phyloP scores from a whole-genome alignment of 202 grass and related monocot genomes.

The Alloteropsis angusta region DNA sequence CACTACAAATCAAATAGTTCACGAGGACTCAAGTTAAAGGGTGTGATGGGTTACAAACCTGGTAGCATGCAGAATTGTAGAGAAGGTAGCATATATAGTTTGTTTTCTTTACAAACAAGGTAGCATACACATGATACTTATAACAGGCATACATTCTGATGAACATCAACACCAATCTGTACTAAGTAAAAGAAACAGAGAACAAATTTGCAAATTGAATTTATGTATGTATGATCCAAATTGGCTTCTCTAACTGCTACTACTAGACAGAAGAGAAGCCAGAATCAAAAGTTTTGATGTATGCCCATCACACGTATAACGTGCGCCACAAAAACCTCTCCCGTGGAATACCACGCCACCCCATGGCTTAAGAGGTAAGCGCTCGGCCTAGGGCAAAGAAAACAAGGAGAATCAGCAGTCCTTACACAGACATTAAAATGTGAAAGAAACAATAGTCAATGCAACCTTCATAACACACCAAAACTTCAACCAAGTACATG shows the following conservation, averaged over 20 bases:
- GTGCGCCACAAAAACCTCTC: conserved; percentile 75
- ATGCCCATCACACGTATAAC: conserved; percentile 74
- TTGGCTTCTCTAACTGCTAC: conserved; percentile 23
- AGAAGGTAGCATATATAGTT: no score
- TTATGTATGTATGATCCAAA: conserved; percentile 32
- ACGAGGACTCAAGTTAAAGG: neutral
- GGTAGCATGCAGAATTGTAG: neutral
- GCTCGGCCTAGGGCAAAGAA: conserved; percentile 72
- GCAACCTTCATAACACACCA: neutral
- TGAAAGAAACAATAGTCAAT: neutral
- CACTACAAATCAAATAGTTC: neutral
- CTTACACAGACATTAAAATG: neutral
- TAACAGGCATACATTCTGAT: neutral
- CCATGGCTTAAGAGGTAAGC: conserved; percentile 56
- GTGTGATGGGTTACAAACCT: neutral
- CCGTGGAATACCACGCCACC: conserved; percentile 87
- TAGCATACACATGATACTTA: no score
- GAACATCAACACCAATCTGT: neutral
- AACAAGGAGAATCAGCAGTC: neutral
- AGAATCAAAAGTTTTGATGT: conserved; percentile 36
- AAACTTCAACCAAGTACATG: neutral
- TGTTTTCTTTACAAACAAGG: no score
- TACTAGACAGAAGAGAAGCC: conserved; percentile 21
- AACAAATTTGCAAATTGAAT: neutral
- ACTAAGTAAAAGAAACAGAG: neutral